Conservation (phyloP, 2,329 filamentous ascomycete genomes). For the Podosphaera xanthii region DNA sequence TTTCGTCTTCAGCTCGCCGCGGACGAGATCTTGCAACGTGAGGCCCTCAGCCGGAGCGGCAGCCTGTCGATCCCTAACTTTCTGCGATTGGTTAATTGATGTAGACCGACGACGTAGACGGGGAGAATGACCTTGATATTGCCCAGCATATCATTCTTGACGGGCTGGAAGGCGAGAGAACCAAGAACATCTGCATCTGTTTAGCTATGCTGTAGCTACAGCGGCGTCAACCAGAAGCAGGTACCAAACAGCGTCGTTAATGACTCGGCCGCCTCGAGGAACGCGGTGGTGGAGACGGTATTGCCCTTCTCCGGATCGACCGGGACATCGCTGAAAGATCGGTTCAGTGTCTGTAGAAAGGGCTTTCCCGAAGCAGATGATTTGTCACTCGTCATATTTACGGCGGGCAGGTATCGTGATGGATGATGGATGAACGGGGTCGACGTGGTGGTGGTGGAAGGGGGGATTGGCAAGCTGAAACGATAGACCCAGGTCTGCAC, state of each 20-base stretch:
- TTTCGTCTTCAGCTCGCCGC: constrained; percentile 74
- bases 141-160: constrained; percentile 75
- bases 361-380: constrained; percentile 24
- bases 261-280: constrained; percentile 76
- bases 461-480: too few species aligned
- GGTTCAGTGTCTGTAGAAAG: constrained; percentile 67
- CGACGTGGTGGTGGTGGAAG: too few species aligned
- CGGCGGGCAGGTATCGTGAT: background rate
- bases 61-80: constrained; percentile 66
- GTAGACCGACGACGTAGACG: constrained; percentile 4
- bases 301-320: constrained; percentile 51
- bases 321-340: constrained; percentile 65
- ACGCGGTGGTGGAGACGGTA: constrained; percentile 62
- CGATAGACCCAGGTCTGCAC: too few species aligned
- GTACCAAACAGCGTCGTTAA: constrained; percentile 71
- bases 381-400: constrained; percentile 10
- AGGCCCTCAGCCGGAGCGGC: constrained; percentile 58
- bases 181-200: constrained; percentile 31
- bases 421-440: background rate
- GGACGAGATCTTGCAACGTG: constrained; percentile 63
- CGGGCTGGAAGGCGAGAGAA: constrained; percentile 59
- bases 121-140: constrained; percentile 54
- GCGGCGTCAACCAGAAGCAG: background rate
- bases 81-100: constrained; percentile 26
- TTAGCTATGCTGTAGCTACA: background rate